These are phyloP conservation scores for Gracilaria gracilis DNA, from an alignment of 23 red algal genomes.

Conservation along the genomic window DNA sequence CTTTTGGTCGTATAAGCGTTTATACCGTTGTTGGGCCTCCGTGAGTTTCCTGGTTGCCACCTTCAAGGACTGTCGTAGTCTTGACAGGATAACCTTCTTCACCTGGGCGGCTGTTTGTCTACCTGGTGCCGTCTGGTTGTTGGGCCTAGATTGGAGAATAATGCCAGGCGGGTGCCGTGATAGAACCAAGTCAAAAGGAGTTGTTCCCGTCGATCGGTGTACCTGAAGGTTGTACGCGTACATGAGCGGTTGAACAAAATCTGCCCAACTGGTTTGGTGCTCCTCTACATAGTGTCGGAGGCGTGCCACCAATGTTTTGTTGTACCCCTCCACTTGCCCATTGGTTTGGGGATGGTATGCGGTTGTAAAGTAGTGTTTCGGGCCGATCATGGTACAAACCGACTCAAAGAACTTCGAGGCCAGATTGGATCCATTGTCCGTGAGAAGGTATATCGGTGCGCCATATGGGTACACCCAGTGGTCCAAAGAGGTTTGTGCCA, in stretches of 20 bases:
- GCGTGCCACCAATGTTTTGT: not conserved
- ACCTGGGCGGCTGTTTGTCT: not conserved
- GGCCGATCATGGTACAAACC: not conserved
- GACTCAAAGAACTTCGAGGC: conserved; percentile 36
- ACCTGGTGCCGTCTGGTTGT: too few species aligned
- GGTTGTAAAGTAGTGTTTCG: conserved; percentile 35
- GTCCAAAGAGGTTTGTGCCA: not conserved
- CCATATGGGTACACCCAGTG: conserved; percentile 32
- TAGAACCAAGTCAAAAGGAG: conserved; percentile 17
- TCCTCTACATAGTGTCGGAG: conserved; percentile 29
- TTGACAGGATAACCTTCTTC: not conserved
- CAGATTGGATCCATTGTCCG: conserved; percentile 24
- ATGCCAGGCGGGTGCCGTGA: not conserved
- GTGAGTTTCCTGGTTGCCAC: not conserved
- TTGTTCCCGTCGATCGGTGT: not conserved
- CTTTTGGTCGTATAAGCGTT: not conserved
- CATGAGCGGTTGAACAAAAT: not conserved
- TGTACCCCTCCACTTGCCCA: conserved; percentile 41
- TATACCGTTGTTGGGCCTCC: not conserved
- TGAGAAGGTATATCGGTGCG: conserved; percentile 15
- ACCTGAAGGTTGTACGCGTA: conserved; percentile 54
- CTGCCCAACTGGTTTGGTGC: conserved; percentile 29
- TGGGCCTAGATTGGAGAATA: not conserved
- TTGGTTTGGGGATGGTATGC: conserved; percentile 42
- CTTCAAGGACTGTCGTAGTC: not conserved